Evolutionary conservation across 1,284 basidiomycete genomes (phyloP).

Genomic region (Neotropicomus parvogracilis): DNA sequence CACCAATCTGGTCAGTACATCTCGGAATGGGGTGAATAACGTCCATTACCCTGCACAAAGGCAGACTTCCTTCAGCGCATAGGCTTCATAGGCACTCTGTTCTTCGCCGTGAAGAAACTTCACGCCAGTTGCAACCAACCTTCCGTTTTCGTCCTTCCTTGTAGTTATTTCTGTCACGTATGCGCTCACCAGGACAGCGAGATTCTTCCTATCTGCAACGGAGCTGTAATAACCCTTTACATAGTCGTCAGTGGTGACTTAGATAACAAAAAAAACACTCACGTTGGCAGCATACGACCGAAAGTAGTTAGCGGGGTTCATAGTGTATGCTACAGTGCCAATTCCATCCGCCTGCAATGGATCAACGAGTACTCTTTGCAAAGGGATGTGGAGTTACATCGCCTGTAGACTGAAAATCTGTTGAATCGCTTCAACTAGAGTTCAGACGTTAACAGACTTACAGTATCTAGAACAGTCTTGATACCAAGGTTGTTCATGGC

Average conservation of each 20-base stretch:
- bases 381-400: not conserved
- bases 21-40: not conserved
- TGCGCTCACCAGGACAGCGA: not conserved
- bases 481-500: slow-evolving; percentile 2
- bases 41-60: not conserved
- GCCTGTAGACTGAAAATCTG: not conserved
- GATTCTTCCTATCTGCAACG: slow-evolving; percentile 2
- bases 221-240: not conserved
- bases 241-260: not conserved
- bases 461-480: not conserved
- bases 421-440: not conserved
- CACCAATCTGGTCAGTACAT: not conserved
- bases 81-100: not conserved
- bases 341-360: not conserved
- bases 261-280: not conserved
- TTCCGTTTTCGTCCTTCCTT: not conserved
- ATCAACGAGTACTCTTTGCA: not conserved
- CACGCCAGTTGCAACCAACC: not conserved
- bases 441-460: not conserved
- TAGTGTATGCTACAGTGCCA: not conserved
- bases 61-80: slow-evolving; percentile 1
- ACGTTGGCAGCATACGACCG: slow-evolving; percentile 6
- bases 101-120: not conserved
- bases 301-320: not conserved
- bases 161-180: slow-evolving; percentile 1